Percentiles rank a stretch among this genome's conserved stretches.
These are phyloP conservation scores for Nasturtium officinale DNA, from an alignment of 345 rosid species.

Conservation along the genomic window DNA sequence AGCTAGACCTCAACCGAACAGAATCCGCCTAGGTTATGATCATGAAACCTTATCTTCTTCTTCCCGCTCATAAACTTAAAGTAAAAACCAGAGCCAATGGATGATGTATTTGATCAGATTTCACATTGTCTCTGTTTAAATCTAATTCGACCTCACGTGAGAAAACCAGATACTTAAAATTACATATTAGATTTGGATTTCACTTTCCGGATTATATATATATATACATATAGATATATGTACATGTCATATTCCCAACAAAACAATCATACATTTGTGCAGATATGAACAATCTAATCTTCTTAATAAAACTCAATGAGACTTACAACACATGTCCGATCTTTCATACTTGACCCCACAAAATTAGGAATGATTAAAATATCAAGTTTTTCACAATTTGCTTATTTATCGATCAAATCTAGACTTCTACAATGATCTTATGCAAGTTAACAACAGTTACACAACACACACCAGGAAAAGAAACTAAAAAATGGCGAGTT, in stretches of 20 bases:
- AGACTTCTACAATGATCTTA: conserved; percentile 19
- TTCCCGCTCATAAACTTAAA: conserved; percentile 26
- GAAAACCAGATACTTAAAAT: not conserved
- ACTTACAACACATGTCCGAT: conserved; percentile 1
- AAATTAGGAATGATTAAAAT: not conserved
- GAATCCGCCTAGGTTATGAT: conserved; percentile 54
- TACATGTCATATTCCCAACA: too few species aligned
- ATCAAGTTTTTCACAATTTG: not conserved
- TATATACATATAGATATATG: too few species aligned
- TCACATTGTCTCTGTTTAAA: conserved; percentile 7
- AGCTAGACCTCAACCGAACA: conserved; percentile 77
- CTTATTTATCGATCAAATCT: conserved; percentile 18
- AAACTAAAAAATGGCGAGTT: conserved; percentile 16
- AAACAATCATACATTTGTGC: too few species aligned
- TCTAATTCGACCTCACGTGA: not conserved
- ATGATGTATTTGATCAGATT: not conserved
- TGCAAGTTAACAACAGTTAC: conserved; percentile 29
- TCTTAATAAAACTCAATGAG: not conserved
- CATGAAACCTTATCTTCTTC: conserved; percentile 13
- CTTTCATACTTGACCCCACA: not conserved
- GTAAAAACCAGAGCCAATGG: not conserved
- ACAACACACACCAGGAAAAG: not conserved
- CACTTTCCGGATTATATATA: not conserved
- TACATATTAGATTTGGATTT: not conserved
- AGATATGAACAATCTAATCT: too few species aligned